Evolutionary conservation across 768 basidiomycete genomes (phyloP).

Genomic region (Trametes coccinea): DNA sequence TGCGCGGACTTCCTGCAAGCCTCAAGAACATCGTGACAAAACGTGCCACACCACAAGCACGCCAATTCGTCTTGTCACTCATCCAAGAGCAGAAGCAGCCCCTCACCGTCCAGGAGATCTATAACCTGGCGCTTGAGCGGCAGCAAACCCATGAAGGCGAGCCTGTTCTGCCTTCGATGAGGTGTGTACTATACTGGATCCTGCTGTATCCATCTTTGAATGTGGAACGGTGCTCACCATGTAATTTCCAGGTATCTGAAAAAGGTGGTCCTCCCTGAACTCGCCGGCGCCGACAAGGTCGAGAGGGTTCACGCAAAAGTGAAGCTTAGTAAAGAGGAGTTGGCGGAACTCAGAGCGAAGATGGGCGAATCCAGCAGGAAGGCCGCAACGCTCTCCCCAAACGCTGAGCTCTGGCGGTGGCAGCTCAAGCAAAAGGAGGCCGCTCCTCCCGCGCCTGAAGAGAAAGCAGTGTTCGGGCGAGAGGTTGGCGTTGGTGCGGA

Average conservation of each 20-base stretch:
- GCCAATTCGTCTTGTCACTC: constrained; percentile 27
- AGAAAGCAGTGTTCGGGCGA: constrained; percentile 30
- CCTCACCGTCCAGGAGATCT: constrained; percentile 32
- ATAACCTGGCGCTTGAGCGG: constrained; percentile 28
- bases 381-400: constrained; percentile 22
- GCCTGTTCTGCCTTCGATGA: constrained; percentile 56
- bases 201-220: background rate
- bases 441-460: background rate
- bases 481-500: constrained; percentile 53
- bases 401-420: constrained; percentile 47
- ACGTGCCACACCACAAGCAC: constrained; percentile 22
- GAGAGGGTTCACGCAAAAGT: constrained; percentile 41
- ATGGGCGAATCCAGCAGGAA: constrained; percentile 29
- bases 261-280: constrained; percentile 47
- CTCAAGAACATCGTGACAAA: constrained; percentile 1
- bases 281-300: constrained; percentile 44
- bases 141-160: constrained; percentile 27
- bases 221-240: background rate
- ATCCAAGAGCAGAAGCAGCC: constrained; percentile 24
- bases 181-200: constrained; percentile 36
- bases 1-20: background rate
- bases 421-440: constrained; percentile 11
- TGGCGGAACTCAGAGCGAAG: constrained; percentile 22
- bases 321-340: constrained; percentile 31
- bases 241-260: constrained; percentile 52